Evolutionary conservation across 1,284 basidiomycete species (phyloP), one percentile per base, ranked within the genome.

Genomic region (Ceratobasidium sp.): DNA sequence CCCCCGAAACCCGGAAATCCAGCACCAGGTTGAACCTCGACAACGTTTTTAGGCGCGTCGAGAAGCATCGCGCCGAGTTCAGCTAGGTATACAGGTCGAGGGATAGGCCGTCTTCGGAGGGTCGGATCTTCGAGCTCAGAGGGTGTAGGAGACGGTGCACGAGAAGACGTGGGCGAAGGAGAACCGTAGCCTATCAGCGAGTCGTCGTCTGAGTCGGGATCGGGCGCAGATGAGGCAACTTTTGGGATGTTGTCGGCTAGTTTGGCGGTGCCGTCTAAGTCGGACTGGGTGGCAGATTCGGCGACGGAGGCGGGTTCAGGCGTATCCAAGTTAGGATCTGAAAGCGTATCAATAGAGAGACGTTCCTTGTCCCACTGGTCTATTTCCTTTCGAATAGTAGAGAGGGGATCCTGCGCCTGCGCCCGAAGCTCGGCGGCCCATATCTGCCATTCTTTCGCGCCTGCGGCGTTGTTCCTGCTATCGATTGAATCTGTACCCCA

Each of bases 41-140:
- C 67, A 17, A 51, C 67, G 31, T 65, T 73, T 36, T 64, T 69
- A 14, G 65, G 63, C 14, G 60, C 75, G 24, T 64, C 62, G 47
- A 62, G 80, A 22, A 97, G 83, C 79, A 97, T 84, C 74, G 89
- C 89, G 2, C 90, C 90, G 2, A 97, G 85, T 80, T 96, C 94
- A 6, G 88, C 88, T 9, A 97, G 88, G 81, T 96, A 97, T 7
- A 96, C 93, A 0, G 95, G 95, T 15, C 89, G 86, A 50, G 86
- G 80, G 31, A 92, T 85, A 79, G 91, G 94, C 81, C 89, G 90
- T 4, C 91, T 84, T 57, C 85, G 86, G 27, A 96, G 84, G 0
- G 92, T 91, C 0, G 95, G 95, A 78, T 97, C 95, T 9, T 88
- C 90, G 1, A 97, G 86, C 76, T 94, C 93, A 1, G 90, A 90